Evolutionary conservation across 139 green algal species (phyloP).

Genomic region (Chlorella sp.): DNA sequence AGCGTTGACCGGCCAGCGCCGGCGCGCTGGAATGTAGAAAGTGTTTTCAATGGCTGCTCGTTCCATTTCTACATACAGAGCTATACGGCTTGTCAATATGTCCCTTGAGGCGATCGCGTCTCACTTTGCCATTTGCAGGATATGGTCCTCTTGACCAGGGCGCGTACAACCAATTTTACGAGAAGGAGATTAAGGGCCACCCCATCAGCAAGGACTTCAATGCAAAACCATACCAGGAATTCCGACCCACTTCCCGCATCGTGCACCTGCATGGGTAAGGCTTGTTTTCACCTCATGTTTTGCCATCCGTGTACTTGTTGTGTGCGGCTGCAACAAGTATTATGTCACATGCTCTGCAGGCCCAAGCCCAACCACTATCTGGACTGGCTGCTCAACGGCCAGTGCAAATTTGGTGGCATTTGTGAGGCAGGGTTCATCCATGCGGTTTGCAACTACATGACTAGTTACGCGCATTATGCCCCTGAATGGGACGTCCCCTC

Average conservation of each 20-base stretch:
- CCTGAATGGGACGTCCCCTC: conserved; percentile 4
- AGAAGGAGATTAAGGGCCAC: conserved; percentile 5
- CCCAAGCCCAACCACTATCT: conserved; percentile 30
- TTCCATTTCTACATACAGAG: background rate
- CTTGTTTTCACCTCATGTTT: background rate
- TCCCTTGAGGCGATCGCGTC: background rate
- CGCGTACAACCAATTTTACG: conserved; percentile 26
- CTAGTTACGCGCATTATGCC: background rate
- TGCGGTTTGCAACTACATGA: background rate
- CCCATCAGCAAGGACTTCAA: conserved; percentile 27
- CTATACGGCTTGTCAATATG: background rate
- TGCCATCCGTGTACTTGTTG: background rate
- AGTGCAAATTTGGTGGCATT: conserved; percentile 14
- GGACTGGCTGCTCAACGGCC: background rate
- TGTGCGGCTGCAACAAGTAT: too few species aligned
- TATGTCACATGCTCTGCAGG: background rate
- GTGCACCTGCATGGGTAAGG: conserved; percentile 32
- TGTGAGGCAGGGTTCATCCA: conserved; percentile 6
- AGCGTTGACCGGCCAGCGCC: background rate
- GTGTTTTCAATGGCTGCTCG: too few species aligned
- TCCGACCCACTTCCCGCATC: background rate
- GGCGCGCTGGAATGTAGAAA: too few species aligned
- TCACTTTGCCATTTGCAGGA: background rate
- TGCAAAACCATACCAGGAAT: background rate
- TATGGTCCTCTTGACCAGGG: conserved; percentile 25